Evolutionary conservation across 176 grass and related monocot genomes (phyloP).

Genomic region (Olyra latifolia): DNA sequence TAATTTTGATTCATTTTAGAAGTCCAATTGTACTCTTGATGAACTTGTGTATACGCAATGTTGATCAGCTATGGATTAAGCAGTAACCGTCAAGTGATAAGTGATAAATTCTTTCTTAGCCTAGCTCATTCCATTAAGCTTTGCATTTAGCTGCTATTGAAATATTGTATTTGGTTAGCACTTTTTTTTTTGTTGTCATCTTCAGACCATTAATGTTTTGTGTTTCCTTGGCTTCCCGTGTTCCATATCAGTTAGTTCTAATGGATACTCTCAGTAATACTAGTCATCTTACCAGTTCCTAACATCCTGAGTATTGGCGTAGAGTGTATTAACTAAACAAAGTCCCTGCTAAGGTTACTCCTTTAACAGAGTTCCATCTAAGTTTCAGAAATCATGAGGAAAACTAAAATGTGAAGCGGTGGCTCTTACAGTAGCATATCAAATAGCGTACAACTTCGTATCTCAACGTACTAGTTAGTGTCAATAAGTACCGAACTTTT

Average conservation of each 20-base stretch:
- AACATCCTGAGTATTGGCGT: neutral
- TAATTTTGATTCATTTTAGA: conserved; percentile 23
- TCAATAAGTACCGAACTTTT: conserved; percentile 3
- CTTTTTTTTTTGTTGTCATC: neutral
- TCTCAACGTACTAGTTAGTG: neutral
- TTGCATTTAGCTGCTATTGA: neutral
- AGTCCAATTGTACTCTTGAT: neutral
- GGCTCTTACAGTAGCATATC: neutral
- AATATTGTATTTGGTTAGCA: neutral
- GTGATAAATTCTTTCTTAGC: neutral
- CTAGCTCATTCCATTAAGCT: neutral
- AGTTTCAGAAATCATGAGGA: conserved; percentile 13
- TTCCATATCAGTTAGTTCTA: neutral
- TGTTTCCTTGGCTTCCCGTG: neutral
- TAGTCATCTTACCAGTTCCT: neutral
- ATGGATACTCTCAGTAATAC: conserved; percentile 18
- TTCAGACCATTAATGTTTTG: neutral
- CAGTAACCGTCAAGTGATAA: neutral
- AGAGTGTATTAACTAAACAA: neutral
- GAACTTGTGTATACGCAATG: conserved; percentile 12
- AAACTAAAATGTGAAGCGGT: neutral
- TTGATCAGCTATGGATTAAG: neutral
- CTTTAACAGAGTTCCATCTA: neutral
- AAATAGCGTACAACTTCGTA: neutral
- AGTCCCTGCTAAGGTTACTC: neutral